Evolutionary conservation across 1,284 basidiomycete genomes (phyloP), one percentile per base, ranked within the genome.

Genomic region (Cutaneotrichosporon sp.): DNA sequence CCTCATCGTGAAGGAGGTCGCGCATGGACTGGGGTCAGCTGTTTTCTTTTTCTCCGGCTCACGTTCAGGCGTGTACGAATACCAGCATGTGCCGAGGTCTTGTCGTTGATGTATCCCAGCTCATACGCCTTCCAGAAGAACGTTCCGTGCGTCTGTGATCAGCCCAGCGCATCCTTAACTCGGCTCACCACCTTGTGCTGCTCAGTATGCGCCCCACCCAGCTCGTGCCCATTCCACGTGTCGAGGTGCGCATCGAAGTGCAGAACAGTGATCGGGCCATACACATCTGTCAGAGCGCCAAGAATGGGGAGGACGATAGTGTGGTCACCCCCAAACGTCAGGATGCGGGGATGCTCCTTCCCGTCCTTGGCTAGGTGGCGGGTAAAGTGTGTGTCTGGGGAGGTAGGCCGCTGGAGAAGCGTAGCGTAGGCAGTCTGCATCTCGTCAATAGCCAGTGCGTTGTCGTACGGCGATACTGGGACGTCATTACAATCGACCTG

Each of bases 11-110:
- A 3, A 62, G 53, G 14, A 61, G 57, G 52, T 66, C 65, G n/a
- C 20, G 29, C 32, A 55, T 53, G 3, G 46, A 46, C 55, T 57
- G 45, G 4, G 19, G 16, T 45, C 11, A 49, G 46, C n/a, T n/a
- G 16, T 12, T 2, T 24, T 9, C 24, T n/a, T 5, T 9, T 24
- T 3, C 20, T 17, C 7, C 1, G 24, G 59, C 67, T 58, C 44
- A 67, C 67, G 3, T 60, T 55, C 43, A 71, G 64, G 2, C 67
- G 46, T 6, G 71, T 73, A n/a, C 71, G 55, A 47, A 73, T 68
- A 29, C 71, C 71, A 16, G 71, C 71, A 51, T 73, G 71, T n/a
- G 70, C 88, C 67, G 86, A 89, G 46, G 82, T 80, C 61, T 86
- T 73, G 43, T 67, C 61, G 29, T 66, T 68, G 54, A 77, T 72